Evolutionary conservation across 1,139 yeast genomes (phyloP), one percentile per base, ranked within the genome.

Genomic region (Lodderomyces orthopsilosis): DNA sequence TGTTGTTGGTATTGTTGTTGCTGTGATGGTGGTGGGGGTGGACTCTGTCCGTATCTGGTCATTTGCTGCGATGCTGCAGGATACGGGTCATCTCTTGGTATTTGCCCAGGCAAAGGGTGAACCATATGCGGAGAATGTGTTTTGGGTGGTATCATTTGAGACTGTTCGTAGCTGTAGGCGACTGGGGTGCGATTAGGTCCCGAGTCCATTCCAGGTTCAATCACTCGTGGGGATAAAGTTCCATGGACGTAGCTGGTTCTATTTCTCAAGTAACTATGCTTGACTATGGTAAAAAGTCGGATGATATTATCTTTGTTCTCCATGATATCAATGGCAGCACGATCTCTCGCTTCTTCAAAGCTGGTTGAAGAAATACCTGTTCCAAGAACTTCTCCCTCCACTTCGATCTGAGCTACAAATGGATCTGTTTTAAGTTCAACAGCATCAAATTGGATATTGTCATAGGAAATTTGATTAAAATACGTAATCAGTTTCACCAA

Each of bases 291-390:
- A 24, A 41, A 41, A 2, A 44, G 27, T 18, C 15, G 17, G 9
- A 12, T 40, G 36, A 41, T 6, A 13, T 22, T 13, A 26, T 43
- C 40, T 17, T 46, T 44, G 44, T 55, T 50, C 35, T 46, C 44
- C 38, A 62, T 41, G 12, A 59, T 51, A 23, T 57, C 59, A 37
- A 49, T 46, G 5, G 70, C 69, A 2, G 72, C 71, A 40, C 59
- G 57, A 33, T 54, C 53, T 44, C 60, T 59, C 4, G 76, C 76
- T 8, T 57, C 61, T 13, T 61, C 68, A 23, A 51, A 47, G 26
- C 63, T 59, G 8, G 41, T 44, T 23, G 63, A 50, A 36, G 68
- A 64, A 7, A 69, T 61, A 2, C 74, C 77, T 3, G 61, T 48
- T 1, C 65, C 62, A 10, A 63, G 43, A 1, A 44, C 42, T 26